A percentile compares a stretch with the other conserved stretches of the same genome.
Evolutionary conservation across 176 grass and related monocot species (phyloP).

Genomic region (sorghum (Sorghum bicolor)): Sorghum_bicolor_NCBIv3 NC_012872.2:73526001-73526500

Average conservation of each 20-base stretch:
- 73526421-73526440: background rate
- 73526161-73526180: background rate
- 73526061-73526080: background rate
- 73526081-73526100: background rate
- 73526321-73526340: constrained; percentile 22
- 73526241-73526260: background rate
- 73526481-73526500: background rate
- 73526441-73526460: background rate
- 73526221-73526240: constrained; percentile 5
- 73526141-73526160: background rate
- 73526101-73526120: background rate
- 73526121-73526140: background rate
- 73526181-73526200: background rate
- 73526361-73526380: background rate
- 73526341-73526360: background rate
- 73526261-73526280: constrained; percentile 63
- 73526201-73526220: background rate
- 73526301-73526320: constrained; percentile 80
- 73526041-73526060: background rate
- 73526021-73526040: background rate
- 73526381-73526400: background rate
- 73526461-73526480: background rate
- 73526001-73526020: background rate
- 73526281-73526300: constrained; percentile 45
- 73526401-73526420: background rate